A percentile compares a stretch with the other conserved stretches of the same genome.
phyloP scores from a whole-genome alignment of 164 flowering plant genomes.

The Cinnamomum chago region DNA sequence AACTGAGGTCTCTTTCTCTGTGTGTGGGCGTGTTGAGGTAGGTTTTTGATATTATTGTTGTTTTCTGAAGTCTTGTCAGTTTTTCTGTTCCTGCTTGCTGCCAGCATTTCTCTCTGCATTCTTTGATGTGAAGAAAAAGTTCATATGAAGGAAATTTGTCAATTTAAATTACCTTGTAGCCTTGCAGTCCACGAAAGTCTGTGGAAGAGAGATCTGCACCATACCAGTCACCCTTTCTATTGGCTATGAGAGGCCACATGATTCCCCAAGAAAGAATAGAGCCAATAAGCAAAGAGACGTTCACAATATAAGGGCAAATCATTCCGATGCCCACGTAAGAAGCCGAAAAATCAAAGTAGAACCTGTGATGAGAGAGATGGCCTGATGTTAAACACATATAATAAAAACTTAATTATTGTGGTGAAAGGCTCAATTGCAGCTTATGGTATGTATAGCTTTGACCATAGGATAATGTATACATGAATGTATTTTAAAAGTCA shows the following conservation, averaged over 20 bases:
- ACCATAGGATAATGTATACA: no score
- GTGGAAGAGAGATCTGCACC: constrained; percentile 8
- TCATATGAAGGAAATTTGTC: background rate
- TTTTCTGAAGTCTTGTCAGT: background rate
- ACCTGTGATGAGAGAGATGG: constrained; percentile 25
- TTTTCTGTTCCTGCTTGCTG: background rate
- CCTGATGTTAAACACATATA: background rate
- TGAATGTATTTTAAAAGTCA: no score
- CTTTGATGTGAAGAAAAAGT: background rate
- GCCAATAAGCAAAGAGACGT: constrained; percentile 42
- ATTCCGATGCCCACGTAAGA: constrained; percentile 55
- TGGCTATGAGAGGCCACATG: constrained; percentile 53
- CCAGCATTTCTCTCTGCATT: background rate
- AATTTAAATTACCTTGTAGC: constrained; percentile 33
- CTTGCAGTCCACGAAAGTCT: constrained; percentile 48
- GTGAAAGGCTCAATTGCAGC: no score
- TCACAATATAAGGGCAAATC: constrained; percentile 46
- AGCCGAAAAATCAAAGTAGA: constrained; percentile 50
- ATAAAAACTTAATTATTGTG: background rate
- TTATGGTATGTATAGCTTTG: no score
- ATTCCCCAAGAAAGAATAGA: constrained; percentile 48
- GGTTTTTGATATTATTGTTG: no score
- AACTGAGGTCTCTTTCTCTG: no score
- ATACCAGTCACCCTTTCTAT: constrained; percentile 45
- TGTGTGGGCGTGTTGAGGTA: no score